Percentiles rank a stretch among this genome's conserved stretches.
phyloP scores from a whole-genome alignment of 768 basidiomycete genomes.

The Kwoniella mangroviensis region DNA sequence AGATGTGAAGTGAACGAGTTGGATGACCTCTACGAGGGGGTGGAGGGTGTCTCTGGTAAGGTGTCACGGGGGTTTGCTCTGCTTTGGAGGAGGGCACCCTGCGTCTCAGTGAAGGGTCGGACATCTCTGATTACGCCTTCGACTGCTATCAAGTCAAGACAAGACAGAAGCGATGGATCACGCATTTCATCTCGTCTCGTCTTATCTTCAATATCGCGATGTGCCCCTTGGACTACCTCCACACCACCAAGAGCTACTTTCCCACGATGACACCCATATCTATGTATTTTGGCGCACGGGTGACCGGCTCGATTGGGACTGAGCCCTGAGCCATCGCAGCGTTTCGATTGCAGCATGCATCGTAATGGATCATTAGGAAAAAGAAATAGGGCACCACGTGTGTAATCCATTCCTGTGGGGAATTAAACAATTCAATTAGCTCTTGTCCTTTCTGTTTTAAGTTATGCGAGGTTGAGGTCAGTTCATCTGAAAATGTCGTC shows the following conservation, averaged over 20 bases:
- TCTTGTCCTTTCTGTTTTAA: neutral
- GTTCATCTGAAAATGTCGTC: neutral
- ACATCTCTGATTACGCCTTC: neutral
- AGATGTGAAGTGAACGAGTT: slow-evolving; percentile 42
- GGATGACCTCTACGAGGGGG: slow-evolving; percentile 27
- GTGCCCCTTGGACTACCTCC: neutral
- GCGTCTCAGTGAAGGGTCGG: slow-evolving; percentile 3
- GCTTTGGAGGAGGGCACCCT: neutral
- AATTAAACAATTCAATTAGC: neutral
- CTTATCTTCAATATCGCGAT: neutral
- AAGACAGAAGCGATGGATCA: neutral
- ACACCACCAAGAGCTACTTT: neutral
- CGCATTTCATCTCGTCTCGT: too few species aligned
- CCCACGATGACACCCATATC: neutral
- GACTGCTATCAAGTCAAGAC: neutral
- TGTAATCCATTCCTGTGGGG: neutral
- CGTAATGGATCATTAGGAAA: neutral
- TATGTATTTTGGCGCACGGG: neutral
- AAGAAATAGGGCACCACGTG: neutral
- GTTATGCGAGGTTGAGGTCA: neutral
- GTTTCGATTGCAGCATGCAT: neutral
- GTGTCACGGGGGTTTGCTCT: neutral
- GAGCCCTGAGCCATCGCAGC: neutral
- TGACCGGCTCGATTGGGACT: neutral
- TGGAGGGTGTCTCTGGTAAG: slow-evolving; percentile 36